Evolutionary conservation across 106 monocot species (phyloP), one percentile per base, ranked within the genome.

Genomic region (Dendrobium catenatum): DNA sequence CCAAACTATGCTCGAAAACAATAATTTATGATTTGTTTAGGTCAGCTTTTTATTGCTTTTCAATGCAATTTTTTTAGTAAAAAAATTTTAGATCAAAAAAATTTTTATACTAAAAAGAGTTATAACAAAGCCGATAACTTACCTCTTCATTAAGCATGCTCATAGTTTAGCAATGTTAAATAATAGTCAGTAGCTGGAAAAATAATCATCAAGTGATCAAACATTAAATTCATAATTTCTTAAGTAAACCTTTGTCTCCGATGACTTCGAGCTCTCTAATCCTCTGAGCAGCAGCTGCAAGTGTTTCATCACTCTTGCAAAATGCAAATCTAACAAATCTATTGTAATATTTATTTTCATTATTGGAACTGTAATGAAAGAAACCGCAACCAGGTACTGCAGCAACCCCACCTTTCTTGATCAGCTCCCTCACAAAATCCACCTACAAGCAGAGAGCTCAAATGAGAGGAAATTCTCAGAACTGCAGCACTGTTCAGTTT

Each of bases 351-450:
- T 64, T 88, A 37, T 4, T 33, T 7, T 66, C 44, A 24, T 72
- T n/a, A n/a, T 79, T 24, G 18, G 58, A 8, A 4, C 19, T 26
- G 29, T 73, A 13, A 68, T 94, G 94, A 78, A 97, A 94, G 78
- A 94, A 97, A 42, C 88, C 92, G 82, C 89, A 42, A 24, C 96
- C 96, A 41, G 96, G 96, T 66, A 97, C 96, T 44, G 94, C 92
- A 2, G 94, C 90, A 47, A 97, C 94, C 49, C 94, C 90, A 4
- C 86, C 92, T 76, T 88, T 85, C 82, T 86, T 75, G 20, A 92
- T 97, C 75, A 95, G 78, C 46, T 82, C 72, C 79, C 77, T 89
- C 29, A 93, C 91, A 83, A 91, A 95, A 55, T 95, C 93, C 16
- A 91, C 87, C 94, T 97, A 85, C 51, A 87, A 77, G 41, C 24